Evolutionary conservation across 2,329 filamentous ascomycete species (phyloP).

Genomic region (Falciphora oryzae): DNA sequence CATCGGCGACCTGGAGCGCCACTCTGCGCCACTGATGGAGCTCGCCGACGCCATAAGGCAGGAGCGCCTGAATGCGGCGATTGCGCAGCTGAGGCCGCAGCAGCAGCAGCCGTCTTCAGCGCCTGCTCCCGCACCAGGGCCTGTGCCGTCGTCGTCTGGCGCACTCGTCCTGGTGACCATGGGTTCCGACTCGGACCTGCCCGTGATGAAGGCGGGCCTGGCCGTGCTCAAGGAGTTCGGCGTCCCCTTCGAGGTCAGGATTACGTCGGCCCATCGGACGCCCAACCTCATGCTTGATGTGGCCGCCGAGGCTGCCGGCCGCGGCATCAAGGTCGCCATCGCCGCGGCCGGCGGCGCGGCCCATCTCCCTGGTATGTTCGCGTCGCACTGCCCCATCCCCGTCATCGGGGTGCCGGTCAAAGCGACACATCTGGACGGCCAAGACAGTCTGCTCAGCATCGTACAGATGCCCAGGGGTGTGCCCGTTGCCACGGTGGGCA

Average conservation of each 20-base stretch:
- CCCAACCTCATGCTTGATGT: constrained; percentile 64
- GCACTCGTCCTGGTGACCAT: constrained; percentile 73
- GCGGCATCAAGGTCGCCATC: constrained; percentile 68
- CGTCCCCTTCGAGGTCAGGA: constrained; percentile 68
- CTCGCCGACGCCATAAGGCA: constrained; percentile 53
- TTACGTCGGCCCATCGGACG: constrained; percentile 76
- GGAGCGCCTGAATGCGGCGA: constrained; percentile 41
- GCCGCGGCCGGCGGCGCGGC: constrained; percentile 71
- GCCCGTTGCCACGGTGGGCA: constrained; percentile 70
- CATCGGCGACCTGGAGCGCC: constrained; percentile 51
- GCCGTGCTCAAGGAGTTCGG: constrained; percentile 61
- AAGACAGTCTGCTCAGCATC: constrained; percentile 66
- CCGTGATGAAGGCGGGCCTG: constrained; percentile 59
- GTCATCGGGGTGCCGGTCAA: constrained; percentile 76
- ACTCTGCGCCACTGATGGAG: constrained; percentile 63
- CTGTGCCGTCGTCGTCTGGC: constrained; percentile 19
- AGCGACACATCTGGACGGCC: constrained; percentile 64
- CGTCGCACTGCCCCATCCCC: constrained; percentile 63
- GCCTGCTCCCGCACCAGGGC: background rate
- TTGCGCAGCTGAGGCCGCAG: constrained; percentile 11
- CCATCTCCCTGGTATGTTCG: constrained; percentile 69
- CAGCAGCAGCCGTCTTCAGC: constrained; percentile 7
- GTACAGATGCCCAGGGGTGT: constrained; percentile 73
- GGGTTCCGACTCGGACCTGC: constrained; percentile 76
- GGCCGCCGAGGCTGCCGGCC: constrained; percentile 54